Percentiles rank a stretch among this genome's conserved stretches.
phyloP scores from a whole-genome alignment of 2,329 filamentous ascomycete species.

The Monosporascus sp. region DNA sequence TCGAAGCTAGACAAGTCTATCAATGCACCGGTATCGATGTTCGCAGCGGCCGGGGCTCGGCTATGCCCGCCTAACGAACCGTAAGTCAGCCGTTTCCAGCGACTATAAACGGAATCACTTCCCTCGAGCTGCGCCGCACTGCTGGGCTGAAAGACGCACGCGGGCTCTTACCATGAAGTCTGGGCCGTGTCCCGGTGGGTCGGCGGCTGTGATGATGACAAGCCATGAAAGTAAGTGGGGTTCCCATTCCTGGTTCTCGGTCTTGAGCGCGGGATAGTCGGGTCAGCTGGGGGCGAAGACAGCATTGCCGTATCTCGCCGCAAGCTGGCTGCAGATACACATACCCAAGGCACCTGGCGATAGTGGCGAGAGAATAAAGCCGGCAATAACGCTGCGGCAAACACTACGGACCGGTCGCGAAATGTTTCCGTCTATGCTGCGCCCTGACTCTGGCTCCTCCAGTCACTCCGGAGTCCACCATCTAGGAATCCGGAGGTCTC shows the following conservation, averaged over 20 bases:
- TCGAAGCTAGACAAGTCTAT: constrained; percentile 2
- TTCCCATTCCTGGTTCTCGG: not conserved
- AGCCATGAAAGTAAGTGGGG: not conserved
- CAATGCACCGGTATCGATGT: constrained; percentile 5
- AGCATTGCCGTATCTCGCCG: not conserved
- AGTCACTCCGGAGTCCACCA: not conserved
- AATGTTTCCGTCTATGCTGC: not conserved
- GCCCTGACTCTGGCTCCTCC: not conserved
- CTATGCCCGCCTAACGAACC: constrained; percentile 5
- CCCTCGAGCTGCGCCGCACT: not conserved
- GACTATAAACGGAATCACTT: not conserved
- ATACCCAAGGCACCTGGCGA: not conserved
- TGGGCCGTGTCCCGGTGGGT: not conserved
- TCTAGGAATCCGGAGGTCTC: too few relatives aligned
- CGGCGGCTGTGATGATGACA: not conserved
- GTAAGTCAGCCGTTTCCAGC: not conserved
- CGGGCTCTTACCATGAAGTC: not conserved
- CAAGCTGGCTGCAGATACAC: not conserved
- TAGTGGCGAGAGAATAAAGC: not conserved
- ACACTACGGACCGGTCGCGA: not conserved
- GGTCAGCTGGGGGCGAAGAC: not conserved
- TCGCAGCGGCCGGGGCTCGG: not conserved
- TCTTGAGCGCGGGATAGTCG: not conserved
- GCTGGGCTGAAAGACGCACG: not conserved
- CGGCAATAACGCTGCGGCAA: not conserved